Conservation (phyloP, 306 rosid species). For the Dalbergia cochinchinensis region DNA sequence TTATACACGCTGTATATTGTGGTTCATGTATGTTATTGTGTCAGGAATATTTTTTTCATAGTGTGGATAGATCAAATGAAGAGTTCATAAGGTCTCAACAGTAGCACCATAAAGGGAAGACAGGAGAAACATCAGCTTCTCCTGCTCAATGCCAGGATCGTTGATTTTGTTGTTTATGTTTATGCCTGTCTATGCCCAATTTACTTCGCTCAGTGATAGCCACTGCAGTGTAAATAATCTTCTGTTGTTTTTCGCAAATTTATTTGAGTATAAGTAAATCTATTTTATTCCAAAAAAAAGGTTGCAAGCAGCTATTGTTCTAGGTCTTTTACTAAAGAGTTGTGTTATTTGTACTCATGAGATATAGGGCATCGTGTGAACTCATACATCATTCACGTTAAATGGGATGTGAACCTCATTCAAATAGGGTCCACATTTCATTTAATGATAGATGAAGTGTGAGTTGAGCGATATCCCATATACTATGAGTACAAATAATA, state of each 20-base stretch:
- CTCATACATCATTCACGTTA: too few species aligned
- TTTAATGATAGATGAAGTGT: too few species aligned
- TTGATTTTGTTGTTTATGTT: neutral
- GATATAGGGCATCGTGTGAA: too few species aligned
- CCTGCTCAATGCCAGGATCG: constrained; percentile 41
- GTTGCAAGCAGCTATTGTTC: neutral
- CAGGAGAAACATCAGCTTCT: constrained; percentile 48
- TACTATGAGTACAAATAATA: too few species aligned
- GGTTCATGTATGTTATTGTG: constrained; percentile 21
- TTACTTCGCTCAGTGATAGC: neutral
- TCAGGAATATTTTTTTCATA: constrained; percentile 70
- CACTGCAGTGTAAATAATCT: constrained; percentile 48
- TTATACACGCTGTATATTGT: neutral
- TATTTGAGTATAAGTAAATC: neutral
- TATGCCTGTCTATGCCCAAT: neutral
- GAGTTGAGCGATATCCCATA: too few species aligned
- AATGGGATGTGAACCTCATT: too few species aligned
- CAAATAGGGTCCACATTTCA: too few species aligned
- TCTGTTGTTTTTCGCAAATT: neutral
- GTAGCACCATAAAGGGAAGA: constrained; percentile 53
- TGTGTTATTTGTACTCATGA: too few species aligned
- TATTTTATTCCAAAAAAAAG: neutral
- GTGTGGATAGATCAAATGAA: constrained; percentile 69
- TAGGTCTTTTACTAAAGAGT: neutral
- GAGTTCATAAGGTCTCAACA: constrained; percentile 50